Base-by-base conservation (phyloP, 2,329 filamentous ascomycete species). In the Ilyonectria mors-panacis region DNA sequence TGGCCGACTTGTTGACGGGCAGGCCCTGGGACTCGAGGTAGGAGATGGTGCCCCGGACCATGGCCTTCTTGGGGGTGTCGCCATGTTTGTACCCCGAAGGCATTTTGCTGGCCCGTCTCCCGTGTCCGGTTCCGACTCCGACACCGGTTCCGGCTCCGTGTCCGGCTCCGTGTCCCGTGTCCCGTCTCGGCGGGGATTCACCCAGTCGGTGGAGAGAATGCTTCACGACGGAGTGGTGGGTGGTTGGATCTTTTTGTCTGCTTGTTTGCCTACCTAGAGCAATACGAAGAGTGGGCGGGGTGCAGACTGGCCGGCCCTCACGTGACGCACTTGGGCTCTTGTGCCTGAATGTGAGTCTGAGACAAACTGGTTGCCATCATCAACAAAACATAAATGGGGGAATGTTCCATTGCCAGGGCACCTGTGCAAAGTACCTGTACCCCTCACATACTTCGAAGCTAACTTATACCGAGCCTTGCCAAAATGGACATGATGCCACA, bases 1-100 rank as follows among this genome's bases (percentile, higher is more conserved):
- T 81, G 73, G 80, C 79, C 35, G 78, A 78, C 71, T 81, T 81
- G 75, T 82, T 81, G 59, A 81, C 79, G 2, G 78, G 78, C 19
- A 81, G 73, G 62, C 78, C 79, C 37, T 81, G 77, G 2, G 79
- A 77, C 69, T 81, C 80, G 17, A 82, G 78, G 70, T 81, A 81
- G 4, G 80, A 81, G 68, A 81, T 81, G 54, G 79, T 81, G 9
- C 80, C 80, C 12, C 80, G 76, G 39, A 81, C 80, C 78, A 81
- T 79, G 63, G 78, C 80, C 75, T 80, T 80, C 70, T 80, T 80
- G 13, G 77, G 75, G 50, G 78, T 78, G 70, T 81, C 80, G 54
- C 77, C 78, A 70, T 81, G 80, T 61, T 79, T 81, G 68, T 79
- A 81, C 54, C 78, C 78, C n/a, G 75, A 63, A 28, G 75, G 74